Evolutionary conservation across 2,329 filamentous ascomycete species (phyloP).

Genomic region (Sporothrix protearum): DNA sequence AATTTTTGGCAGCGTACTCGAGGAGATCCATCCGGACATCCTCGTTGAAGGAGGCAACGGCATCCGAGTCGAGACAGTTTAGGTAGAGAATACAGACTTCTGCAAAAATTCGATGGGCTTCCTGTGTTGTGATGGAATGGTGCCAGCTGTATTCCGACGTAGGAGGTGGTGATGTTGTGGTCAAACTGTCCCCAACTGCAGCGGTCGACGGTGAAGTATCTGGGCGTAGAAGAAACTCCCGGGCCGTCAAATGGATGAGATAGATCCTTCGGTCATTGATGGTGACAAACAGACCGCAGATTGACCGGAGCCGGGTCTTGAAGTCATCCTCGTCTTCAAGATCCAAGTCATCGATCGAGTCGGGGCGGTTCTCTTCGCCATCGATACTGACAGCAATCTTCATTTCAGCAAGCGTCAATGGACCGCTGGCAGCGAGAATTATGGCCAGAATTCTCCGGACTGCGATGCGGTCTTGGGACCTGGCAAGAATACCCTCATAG

Average conservation of each 20-base stretch:
- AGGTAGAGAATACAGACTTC: conserved; percentile 30
- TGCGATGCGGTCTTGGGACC: conserved; percentile 23
- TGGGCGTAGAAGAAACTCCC: conserved; percentile 33
- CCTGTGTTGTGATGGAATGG: conserved; percentile 26
- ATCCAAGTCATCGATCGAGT: conserved; percentile 26
- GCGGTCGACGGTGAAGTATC: conserved; percentile 3
- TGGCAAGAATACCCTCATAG: conserved; percentile 28
- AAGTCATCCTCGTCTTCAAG: conserved; percentile 30
- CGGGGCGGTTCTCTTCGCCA: neutral
- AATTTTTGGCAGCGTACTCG: conserved; percentile 28
- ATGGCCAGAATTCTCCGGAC: conserved; percentile 31
- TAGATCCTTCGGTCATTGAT: conserved; percentile 32
- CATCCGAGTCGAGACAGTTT: conserved; percentile 1
- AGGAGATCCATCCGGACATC: conserved; percentile 21
- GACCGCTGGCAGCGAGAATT: conserved; percentile 32
- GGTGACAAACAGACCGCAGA: conserved; percentile 35
- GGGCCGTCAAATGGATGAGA: conserved; percentile 36
- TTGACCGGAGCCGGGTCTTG: conserved; percentile 28
- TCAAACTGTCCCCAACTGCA: neutral
- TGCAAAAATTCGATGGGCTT: conserved; percentile 30
- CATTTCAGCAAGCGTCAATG: conserved; percentile 33
- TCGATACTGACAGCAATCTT: conserved; percentile 31
- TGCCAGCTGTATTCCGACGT: conserved; percentile 24
- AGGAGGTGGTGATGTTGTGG: conserved; percentile 2
- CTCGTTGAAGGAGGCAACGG: neutral